These are phyloP conservation scores for Euphorbia pulcherrima DNA, from an alignment of 345 rosid genomes.

Conservation along the genomic window DNA sequence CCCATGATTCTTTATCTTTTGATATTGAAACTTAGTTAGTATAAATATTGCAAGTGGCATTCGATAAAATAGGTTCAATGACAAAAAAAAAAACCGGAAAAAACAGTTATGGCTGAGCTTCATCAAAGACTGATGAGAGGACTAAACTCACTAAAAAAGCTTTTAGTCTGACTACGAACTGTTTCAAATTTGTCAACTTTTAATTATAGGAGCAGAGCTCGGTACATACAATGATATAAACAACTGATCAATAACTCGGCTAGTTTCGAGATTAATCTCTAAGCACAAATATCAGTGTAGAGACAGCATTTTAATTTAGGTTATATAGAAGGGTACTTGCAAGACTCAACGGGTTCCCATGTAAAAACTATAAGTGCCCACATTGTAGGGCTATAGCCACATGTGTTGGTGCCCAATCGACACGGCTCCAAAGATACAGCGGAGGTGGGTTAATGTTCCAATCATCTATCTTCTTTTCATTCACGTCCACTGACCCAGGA, in stretches of 20 bases:
- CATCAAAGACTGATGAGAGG: constrained; percentile 82
- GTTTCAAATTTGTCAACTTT: not conserved
- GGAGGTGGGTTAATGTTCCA: constrained; percentile 57
- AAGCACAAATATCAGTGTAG: not conserved
- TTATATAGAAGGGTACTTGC: not conserved
- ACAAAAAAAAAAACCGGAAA: constrained; percentile 96
- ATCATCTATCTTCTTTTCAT: constrained; percentile 45
- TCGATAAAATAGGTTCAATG: constrained; percentile 84
- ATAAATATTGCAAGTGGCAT: constrained; percentile 65
- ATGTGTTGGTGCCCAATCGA: constrained; percentile 47
- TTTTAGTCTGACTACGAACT: too few species aligned
- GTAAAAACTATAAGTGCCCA: constrained; percentile 28
- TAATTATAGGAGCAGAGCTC: not conserved
- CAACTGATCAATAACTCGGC: not conserved
- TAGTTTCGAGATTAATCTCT: too few species aligned
- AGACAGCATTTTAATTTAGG: not conserved
- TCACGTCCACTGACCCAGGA: constrained; percentile 53
- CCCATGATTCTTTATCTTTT: not conserved
- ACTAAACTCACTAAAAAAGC: constrained; percentile 61
- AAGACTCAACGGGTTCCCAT: not conserved
- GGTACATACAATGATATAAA: too few species aligned
- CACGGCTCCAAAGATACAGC: constrained; percentile 68
- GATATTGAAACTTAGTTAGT: not conserved
- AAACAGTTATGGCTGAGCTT: constrained; percentile 96
- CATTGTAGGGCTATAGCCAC: constrained; percentile 36